Base-by-base conservation (phyloP, 768 basidiomycete genomes). In the Suillus discolor region DNA sequence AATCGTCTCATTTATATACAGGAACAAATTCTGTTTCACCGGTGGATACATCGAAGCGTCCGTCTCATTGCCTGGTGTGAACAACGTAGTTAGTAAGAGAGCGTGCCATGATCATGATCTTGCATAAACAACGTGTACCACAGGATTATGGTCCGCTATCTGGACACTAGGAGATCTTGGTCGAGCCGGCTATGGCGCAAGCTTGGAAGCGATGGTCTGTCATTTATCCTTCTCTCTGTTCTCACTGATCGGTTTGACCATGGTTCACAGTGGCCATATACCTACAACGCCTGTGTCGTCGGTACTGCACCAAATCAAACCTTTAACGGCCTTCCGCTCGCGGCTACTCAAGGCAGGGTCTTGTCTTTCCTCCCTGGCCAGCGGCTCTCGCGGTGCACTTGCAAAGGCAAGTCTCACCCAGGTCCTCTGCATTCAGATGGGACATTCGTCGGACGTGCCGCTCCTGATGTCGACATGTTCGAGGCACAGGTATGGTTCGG, bases 11-110 rank as follows among this genome's bases (percentile, higher is more conserved):
- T 54, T 38, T 38, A 4, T 61, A 20, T 51, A 15, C 65, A 87
- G 87, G 91, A 95, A 95, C 77, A 94, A 95, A 77, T 90, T 97
- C 67, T 96, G 92, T 75, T 95, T 94, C 77, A 91, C 91, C 15
- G 92, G 91, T 31, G 93, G 94, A 31, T 86, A 89, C 63, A 83
- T 94, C 61, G 90, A 93, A 72, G 75, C 82, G 0, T 83, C 78
- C 12, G 87, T 91, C 11, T 81, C 83, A 20, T 81, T 93, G 18
- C 91, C 91, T 28, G 90, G 91, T 9, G 79, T 83, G n/a, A 87
- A 84, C 69, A 86, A 88, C 69, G 80, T 94, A 39, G 78, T 85
- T 23, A 88, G 86, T 64, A 62, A 66, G 73, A 28, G 18, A 18
- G 66, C 59, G 6, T 16, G 2, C 45, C 54, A 11, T 36, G 8